phyloP scores from a whole-genome alignment of 1,284 basidiomycete species.

The Butyriboletus appendiculatus region DNA sequence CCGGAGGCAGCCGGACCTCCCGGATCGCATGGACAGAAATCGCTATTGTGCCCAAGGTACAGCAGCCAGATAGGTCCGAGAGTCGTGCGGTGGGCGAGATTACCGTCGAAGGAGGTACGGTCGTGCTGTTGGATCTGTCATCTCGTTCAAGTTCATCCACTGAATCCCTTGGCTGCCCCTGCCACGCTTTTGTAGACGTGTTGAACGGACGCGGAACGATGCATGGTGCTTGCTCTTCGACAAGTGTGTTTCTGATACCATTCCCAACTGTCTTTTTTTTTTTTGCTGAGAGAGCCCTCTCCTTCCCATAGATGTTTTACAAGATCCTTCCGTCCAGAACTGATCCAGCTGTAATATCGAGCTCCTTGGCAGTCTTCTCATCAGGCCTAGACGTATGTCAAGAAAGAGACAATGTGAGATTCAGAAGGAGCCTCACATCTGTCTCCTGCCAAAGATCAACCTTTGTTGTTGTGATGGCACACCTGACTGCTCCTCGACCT shows the following conservation, averaged over 20 bases:
- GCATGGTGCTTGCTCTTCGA: conserved; percentile 52
- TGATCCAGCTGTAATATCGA: conserved; percentile 80
- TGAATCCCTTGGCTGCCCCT: neutral
- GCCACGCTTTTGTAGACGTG: conserved; percentile 40
- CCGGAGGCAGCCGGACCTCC: conserved; percentile 13
- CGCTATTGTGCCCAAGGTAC: conserved; percentile 38
- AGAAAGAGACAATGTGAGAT: conserved; percentile 1
- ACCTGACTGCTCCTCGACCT: conserved; percentile 98
- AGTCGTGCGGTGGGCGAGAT: conserved; percentile 46
- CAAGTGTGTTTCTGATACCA: conserved; percentile 35
- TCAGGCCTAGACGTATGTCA: conserved; percentile 57
- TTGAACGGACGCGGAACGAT: conserved; percentile 41
- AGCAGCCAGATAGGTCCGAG: conserved; percentile 40
- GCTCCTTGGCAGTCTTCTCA: conserved; percentile 85
- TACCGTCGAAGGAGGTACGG: conserved; percentile 45
- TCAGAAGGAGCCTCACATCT: conserved; percentile 71
- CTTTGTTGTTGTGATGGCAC: conserved; percentile 98
- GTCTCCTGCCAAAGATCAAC: conserved; percentile 92
- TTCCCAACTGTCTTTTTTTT: neutral
- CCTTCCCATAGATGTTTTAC: conserved; percentile 53
- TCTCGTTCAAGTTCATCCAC: neutral
- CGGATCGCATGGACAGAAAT: conserved; percentile 36
- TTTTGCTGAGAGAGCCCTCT: neutral
- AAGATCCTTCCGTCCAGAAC: too few species aligned
- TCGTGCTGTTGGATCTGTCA: neutral